Evolutionary conservation across 2,329 filamentous ascomycete genomes (phyloP).

Genomic region (Amylocarpus encephaloides): DNA sequence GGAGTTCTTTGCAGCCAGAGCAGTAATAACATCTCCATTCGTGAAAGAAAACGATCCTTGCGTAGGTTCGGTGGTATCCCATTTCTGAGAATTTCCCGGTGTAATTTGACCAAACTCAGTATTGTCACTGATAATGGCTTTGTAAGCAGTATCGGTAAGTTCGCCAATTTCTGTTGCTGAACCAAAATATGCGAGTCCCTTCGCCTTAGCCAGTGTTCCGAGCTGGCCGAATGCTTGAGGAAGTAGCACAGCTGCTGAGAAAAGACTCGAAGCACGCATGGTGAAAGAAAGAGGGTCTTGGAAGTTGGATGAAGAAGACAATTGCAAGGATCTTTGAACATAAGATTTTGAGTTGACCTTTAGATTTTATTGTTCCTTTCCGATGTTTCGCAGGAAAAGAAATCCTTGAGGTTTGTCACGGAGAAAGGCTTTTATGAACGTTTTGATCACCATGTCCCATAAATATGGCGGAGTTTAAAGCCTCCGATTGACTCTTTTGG

Average conservation of each 20-base stretch:
- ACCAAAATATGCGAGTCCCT: slow-evolving; percentile 49
- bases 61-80: slow-evolving; percentile 30
- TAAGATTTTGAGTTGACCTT: not conserved
- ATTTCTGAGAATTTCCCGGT: slow-evolving; percentile 54
- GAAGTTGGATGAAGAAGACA: not conserved
- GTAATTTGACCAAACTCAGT: slow-evolving; percentile 59
- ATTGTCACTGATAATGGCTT: slow-evolving; percentile 45
- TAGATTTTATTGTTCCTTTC: not conserved
- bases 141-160: slow-evolving; percentile 47
- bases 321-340: not conserved
- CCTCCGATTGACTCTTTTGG: not conserved
- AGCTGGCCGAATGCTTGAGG: slow-evolving; percentile 35
- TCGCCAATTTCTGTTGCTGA: slow-evolving; percentile 50
- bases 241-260: slow-evolving; percentile 2
- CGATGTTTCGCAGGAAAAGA: not conserved
- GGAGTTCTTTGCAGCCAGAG: slow-evolving; percentile 40
- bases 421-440: not conserved
- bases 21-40: slow-evolving; percentile 46
- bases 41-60: slow-evolving; percentile 51
- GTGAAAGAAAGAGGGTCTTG: not conserved
- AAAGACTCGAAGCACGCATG: slow-evolving; percentile 3
- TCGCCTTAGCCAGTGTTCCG: slow-evolving; percentile 46
- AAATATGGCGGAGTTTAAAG: not conserved
- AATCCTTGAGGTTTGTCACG: not conserved
- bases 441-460: not conserved